These are phyloP conservation scores for Vigna unguiculata DNA, from an alignment of 306 rosid species.

Conservation along the genomic window DNA sequence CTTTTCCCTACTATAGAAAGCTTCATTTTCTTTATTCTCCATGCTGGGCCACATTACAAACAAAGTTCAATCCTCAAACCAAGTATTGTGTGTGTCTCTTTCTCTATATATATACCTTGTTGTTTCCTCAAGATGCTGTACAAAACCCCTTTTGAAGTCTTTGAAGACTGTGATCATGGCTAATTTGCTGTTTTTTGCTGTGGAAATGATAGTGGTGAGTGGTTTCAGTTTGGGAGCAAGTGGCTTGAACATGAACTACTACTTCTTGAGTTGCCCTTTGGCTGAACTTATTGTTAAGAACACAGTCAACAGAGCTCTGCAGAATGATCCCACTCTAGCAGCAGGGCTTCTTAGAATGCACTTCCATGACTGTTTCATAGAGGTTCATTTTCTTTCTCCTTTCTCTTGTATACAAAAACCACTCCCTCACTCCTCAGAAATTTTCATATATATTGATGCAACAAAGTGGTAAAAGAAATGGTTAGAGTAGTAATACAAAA, in stretches of 20 bases:
- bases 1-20: constrained; percentile 43
- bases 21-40: constrained; percentile 19
- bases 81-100: background rate
- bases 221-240: constrained; percentile 44
- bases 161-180: constrained; percentile 41
- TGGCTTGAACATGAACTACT: constrained; percentile 65
- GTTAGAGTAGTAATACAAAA: background rate
- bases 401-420: no score
- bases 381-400: constrained; percentile 50
- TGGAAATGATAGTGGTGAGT: constrained; percentile 42
- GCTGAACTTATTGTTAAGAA: constrained; percentile 58
- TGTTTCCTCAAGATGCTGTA: constrained; percentile 9
- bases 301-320: constrained; percentile 59
- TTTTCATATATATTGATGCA: background rate
- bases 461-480: background rate
- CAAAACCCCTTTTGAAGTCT: constrained; percentile 24
- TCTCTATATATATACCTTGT: constrained; percentile 9
- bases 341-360: constrained; percentile 77
- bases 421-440: background rate
- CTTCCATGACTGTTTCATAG: constrained; percentile 77
- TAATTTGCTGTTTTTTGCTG: constrained; percentile 39
- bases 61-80: constrained; percentile 24
- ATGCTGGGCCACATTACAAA: constrained; percentile 25
- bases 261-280: constrained; percentile 64
- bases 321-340: constrained; percentile 70